These are phyloP conservation scores for Cichorium intybus DNA, from an alignment of 140 eudicot genomes.

Conservation along the genomic window DNA sequence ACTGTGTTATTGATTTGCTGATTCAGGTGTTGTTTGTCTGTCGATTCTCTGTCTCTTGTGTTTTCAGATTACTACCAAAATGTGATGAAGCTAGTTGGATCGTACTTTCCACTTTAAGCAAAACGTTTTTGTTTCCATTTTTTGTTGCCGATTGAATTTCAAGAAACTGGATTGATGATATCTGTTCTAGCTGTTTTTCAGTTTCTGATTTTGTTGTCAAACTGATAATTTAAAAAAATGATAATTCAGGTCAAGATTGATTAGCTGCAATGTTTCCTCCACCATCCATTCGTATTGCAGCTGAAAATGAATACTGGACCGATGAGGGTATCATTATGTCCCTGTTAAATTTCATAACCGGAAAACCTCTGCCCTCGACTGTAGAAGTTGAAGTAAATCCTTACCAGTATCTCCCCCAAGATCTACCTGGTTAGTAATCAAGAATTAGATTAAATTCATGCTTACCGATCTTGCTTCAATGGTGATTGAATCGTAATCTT, in stretches of 20 bases:
- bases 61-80: not conserved
- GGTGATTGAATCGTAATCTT: not conserved
- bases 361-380: slow-evolving; percentile 38
- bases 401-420: slow-evolving; percentile 42
- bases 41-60: not conserved
- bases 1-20: not conserved
- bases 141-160: too few relatives aligned
- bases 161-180: too few relatives aligned
- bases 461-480: not conserved
- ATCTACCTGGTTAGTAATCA: slow-evolving; percentile 56
- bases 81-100: slow-evolving; percentile 1
- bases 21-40: not conserved
- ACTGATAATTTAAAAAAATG: not conserved
- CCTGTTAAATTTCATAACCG: slow-evolving; percentile 21
- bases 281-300: slow-evolving; percentile 29
- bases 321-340: slow-evolving; percentile 47
- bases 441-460: not conserved
- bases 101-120: not conserved
- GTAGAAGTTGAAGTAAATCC: slow-evolving; percentile 55
- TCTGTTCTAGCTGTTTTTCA: slow-evolving; percentile 1
- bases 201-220: not conserved
- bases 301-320: slow-evolving; percentile 33
- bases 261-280: slow-evolving; percentile 37
- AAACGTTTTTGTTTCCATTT: not conserved
- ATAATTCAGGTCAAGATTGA: slow-evolving; percentile 7